phyloP scores from a whole-genome alignment of 2,329 filamentous ascomycete species.

The Paramyrothecium roridum region DNA sequence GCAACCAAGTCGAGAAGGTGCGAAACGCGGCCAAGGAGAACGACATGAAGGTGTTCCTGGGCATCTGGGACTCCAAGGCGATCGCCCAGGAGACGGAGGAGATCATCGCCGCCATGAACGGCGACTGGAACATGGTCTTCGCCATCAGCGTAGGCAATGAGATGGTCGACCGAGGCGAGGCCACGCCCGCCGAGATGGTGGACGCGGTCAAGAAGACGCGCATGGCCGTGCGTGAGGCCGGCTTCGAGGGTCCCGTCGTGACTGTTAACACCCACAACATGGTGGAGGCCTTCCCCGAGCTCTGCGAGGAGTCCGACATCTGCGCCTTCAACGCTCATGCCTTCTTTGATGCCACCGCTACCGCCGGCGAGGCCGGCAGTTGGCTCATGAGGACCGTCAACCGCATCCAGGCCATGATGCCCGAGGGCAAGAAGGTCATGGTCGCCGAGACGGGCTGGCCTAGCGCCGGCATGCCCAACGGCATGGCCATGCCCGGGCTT shows the following conservation, averaged over 20 bases:
- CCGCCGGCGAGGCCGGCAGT: slow-evolving; percentile 58
- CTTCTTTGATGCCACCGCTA: slow-evolving; percentile 70
- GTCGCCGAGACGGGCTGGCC: slow-evolving; percentile 89
- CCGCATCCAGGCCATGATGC: slow-evolving; percentile 37
- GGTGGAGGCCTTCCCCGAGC: slow-evolving; percentile 59
- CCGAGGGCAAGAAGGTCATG: slow-evolving; percentile 56
- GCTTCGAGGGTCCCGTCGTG: slow-evolving; percentile 71
- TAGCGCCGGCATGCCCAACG: slow-evolving; percentile 62
- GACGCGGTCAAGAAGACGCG: slow-evolving; percentile 57
- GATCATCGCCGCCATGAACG: slow-evolving; percentile 56
- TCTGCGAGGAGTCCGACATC: slow-evolving; percentile 74
- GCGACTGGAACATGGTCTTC: slow-evolving; percentile 67
- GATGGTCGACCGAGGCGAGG: slow-evolving; percentile 63
- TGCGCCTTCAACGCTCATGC: slow-evolving; percentile 80
- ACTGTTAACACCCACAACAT: slow-evolving; percentile 77
- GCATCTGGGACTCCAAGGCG: slow-evolving; percentile 63
- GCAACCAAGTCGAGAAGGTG: slow-evolving; percentile 65
- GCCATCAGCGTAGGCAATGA: slow-evolving; percentile 81
- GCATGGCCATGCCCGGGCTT: slow-evolving; percentile 64
- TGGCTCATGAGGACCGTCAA: slow-evolving; percentile 61
- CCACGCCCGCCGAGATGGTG: slow-evolving; percentile 51
- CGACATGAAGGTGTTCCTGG: slow-evolving; percentile 69
- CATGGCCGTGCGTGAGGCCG: slow-evolving; percentile 52
- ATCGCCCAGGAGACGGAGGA: slow-evolving; percentile 54
- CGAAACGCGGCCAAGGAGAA: slow-evolving; percentile 60